Conservation (phyloP, 768 basidiomycete species). For the Mycena polygramma region DNA sequence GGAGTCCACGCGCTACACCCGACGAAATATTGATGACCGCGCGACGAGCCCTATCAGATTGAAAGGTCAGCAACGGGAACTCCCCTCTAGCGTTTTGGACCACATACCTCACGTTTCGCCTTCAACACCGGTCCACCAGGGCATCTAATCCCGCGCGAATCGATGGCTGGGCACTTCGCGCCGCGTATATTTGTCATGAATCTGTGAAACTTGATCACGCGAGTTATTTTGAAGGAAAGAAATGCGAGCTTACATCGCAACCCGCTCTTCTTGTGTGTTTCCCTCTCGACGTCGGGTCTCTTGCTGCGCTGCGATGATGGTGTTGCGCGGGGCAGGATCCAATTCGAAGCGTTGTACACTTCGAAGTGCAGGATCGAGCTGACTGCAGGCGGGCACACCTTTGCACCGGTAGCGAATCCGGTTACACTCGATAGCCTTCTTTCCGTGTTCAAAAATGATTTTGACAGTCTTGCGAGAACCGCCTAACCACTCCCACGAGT, state of each 20-base stretch:
- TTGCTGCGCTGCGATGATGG: no score
- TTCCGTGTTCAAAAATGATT: no score
- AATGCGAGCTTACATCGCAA: constrained; percentile 9
- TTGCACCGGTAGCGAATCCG: no score
- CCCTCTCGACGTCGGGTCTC: constrained; percentile 21
- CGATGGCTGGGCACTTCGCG: constrained; percentile 13
- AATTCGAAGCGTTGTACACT: no score
- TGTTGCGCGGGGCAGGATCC: no score
- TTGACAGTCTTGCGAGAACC: no score
- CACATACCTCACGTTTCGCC: neutral
- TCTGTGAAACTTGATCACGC: neutral
- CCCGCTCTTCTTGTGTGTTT: constrained; percentile 18
- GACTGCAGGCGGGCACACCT: no score
- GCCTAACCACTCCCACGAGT: no score
- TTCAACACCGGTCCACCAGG: constrained; percentile 7
- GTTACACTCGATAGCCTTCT: no score
- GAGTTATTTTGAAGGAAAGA: neutral
- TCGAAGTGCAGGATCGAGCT: no score
- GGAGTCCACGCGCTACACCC: constrained; percentile 15
- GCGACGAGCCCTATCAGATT: neutral
- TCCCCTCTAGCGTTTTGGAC: neutral
- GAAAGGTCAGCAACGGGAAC: neutral
- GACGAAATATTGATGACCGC: constrained; percentile 7
- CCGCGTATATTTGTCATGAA: constrained; percentile 1
- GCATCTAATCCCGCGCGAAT: constrained; percentile 1